phyloP scores from a whole-genome alignment of 1,284 basidiomycete species.

The Boletellus sp. region DNA sequence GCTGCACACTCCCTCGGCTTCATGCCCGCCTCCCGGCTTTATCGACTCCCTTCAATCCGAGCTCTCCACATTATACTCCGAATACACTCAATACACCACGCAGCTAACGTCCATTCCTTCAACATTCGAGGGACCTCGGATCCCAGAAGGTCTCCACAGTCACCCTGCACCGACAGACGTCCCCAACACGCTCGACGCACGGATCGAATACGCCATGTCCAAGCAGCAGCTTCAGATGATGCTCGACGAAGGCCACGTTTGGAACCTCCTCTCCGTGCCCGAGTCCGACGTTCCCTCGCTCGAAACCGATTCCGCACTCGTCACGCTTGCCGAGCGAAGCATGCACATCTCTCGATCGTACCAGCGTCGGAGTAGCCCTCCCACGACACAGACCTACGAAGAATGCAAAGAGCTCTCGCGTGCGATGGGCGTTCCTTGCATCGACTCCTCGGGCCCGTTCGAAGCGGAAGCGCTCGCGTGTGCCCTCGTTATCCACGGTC shows the following conservation, averaged over 20 bases:
- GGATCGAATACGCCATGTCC: slow-evolving; percentile 52
- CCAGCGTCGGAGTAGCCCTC: slow-evolving; percentile 52
- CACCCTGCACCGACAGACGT: slow-evolving; percentile 9
- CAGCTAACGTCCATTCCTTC: slow-evolving; percentile 42
- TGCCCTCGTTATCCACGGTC: slow-evolving; percentile 65
- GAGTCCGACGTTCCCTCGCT: slow-evolving; percentile 7
- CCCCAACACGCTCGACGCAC: slow-evolving; percentile 35
- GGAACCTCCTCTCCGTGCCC: slow-evolving; percentile 43
- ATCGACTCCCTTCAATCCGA: slow-evolving; percentile 28
- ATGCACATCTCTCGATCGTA: slow-evolving; percentile 58
- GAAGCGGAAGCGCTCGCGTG: slow-evolving; percentile 85
- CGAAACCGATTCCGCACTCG: slow-evolving; percentile 31
- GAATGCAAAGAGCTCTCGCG: slow-evolving; percentile 62
- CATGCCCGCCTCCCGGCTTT: slow-evolving; percentile 16
- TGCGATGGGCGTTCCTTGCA: slow-evolving; percentile 75
- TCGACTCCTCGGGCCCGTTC: slow-evolving; percentile 62
- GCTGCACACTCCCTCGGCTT: slow-evolving; percentile 9
- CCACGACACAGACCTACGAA: slow-evolving; percentile 57
- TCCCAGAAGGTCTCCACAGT: slow-evolving; percentile 9
- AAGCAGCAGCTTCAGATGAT: slow-evolving; percentile 62
- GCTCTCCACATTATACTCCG: slow-evolving; percentile 45
- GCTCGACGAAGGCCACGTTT: slow-evolving; percentile 60
- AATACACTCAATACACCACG: slow-evolving; percentile 48
- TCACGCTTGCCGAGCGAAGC: slow-evolving; percentile 48
- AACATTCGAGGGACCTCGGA: slow-evolving; percentile 16